Base-by-base conservation (phyloP, 345 rosid species). In the Gossypium arboreum region DNA sequence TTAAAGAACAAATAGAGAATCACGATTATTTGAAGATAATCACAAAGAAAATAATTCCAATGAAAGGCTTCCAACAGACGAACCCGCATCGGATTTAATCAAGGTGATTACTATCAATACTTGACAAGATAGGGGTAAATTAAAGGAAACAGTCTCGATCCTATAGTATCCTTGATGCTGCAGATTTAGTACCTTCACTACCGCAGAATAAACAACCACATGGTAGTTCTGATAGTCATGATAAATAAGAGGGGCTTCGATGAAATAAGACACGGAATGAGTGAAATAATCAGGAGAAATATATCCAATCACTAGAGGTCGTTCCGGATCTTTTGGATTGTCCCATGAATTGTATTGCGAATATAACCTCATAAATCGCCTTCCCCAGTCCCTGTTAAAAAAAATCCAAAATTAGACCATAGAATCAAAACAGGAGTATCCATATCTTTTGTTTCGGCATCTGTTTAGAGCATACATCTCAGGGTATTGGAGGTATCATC, bases 221-320 rank as follows among this genome's bases (percentile, higher is more conserved):
- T 86, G 90, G 89, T 88, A 96, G 43, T 87, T 90, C 76, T 79
- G 73, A 75, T 89, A 90, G 80, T 93, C 91, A 79, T 96, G 99
- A 82, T 86, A 88, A 27, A 83, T 81, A 79, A 96, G 97, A 61
- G 99, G 98, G 0, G 98, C 97, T 84, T 96, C 99, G 52, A 96
- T 81, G 83, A 96, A 96, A 85, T 96, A 96, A 34, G 99, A 96
- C 63, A 96, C 99, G 22, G 99, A 96, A 82, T 96, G 99, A 29
- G 99, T 93, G 74, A 96, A 96, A 87, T 89, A 93, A 82, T 96
- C 99, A 17, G 99, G 99, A 81, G 99, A 96, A 64, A 93, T 88
- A 76, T 96, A 96, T 83, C 99, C 99, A 68, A 96, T 88, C 76
- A 85, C 90, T 76, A 96, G 88, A 27, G 92, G 87, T 63, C 97